phyloP scores from a whole-genome alignment of 2,329 filamentous ascomycete species.

The Fusarium brevicatenulatum region DNA sequence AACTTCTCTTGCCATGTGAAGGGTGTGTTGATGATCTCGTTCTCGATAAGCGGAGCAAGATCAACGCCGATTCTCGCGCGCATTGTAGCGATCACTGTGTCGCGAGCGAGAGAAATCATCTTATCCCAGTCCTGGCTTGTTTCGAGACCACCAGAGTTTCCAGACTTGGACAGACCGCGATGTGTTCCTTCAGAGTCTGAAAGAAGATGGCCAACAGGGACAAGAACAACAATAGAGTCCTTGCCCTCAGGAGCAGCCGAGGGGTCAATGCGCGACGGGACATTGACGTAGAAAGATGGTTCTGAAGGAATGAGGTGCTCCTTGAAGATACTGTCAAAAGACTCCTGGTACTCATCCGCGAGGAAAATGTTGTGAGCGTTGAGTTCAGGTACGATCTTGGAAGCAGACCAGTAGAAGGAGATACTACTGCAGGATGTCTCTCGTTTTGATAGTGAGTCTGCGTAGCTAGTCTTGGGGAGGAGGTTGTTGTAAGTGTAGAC shows the following conservation, averaged over 20 bases:
- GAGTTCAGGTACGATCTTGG: constrained; percentile 69
- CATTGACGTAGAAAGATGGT: constrained; percentile 82
- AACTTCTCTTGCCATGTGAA: constrained; percentile 72
- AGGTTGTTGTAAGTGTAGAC: constrained; percentile 80
- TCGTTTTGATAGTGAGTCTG: constrained; percentile 55
- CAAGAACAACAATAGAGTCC: constrained; percentile 75
- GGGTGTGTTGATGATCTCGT: constrained; percentile 75
- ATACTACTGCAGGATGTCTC: constrained; percentile 76
- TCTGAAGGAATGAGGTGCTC: constrained; percentile 72
- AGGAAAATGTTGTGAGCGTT: constrained; percentile 81
- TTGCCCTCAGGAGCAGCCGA: constrained; percentile 72
- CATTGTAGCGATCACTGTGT: constrained; percentile 70
- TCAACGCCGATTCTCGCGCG: constrained; percentile 67
- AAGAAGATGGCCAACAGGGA: constrained; percentile 74
- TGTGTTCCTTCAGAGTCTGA: constrained; percentile 30
- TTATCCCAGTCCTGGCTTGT: constrained; percentile 58
- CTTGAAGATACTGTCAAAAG: constrained; percentile 81
- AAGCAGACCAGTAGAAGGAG: constrained; percentile 80
- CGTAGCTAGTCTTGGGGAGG: constrained; percentile 61
- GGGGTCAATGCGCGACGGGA: constrained; percentile 75
- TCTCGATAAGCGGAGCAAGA: constrained; percentile 58
- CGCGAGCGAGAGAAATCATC: constrained; percentile 68
- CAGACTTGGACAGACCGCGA: constrained; percentile 16
- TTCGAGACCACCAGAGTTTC: neutral
- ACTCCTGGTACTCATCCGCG: constrained; percentile 75